A percentile compares a stretch with the other conserved stretches of the same genome.
phyloP scores from a whole-genome alignment of 768 basidiomycete species.

The Leccinum variicolor region DNA sequence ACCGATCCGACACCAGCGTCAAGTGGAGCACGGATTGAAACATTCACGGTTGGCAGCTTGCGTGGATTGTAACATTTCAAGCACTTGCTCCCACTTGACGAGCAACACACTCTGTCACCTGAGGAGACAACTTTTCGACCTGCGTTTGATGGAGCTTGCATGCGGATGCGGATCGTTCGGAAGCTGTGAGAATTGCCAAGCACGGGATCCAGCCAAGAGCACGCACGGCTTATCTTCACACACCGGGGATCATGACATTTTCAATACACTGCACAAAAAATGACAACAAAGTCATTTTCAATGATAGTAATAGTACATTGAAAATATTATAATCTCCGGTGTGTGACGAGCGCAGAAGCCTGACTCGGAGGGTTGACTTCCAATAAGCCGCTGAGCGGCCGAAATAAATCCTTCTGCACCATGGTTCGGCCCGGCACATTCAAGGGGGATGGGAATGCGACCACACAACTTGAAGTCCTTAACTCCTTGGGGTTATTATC shows the following conservation, averaged over 20 bases:
- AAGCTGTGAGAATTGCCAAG: neutral
- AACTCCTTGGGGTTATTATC: neutral
- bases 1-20: neutral
- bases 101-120: neutral
- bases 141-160: neutral
- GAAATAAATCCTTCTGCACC: neutral
- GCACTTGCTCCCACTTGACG: neutral
- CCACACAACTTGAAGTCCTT: neutral
- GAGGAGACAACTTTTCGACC: neutral
- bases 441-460: neutral
- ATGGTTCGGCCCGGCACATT: neutral
- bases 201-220: neutral
- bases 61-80: neutral
- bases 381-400: neutral
- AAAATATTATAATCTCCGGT: too few species aligned
- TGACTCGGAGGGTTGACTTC: neutral
- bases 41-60: neutral
- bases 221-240: neutral
- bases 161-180: neutral
- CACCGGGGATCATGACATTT: too few species aligned
- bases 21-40: neutral
- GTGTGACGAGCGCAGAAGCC: neutral
- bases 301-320: too few species aligned
- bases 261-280: too few species aligned
- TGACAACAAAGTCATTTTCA: too few species aligned